Evolutionary conservation across 768 basidiomycete genomes (phyloP).

Genomic region (Trametes elegans): DNA sequence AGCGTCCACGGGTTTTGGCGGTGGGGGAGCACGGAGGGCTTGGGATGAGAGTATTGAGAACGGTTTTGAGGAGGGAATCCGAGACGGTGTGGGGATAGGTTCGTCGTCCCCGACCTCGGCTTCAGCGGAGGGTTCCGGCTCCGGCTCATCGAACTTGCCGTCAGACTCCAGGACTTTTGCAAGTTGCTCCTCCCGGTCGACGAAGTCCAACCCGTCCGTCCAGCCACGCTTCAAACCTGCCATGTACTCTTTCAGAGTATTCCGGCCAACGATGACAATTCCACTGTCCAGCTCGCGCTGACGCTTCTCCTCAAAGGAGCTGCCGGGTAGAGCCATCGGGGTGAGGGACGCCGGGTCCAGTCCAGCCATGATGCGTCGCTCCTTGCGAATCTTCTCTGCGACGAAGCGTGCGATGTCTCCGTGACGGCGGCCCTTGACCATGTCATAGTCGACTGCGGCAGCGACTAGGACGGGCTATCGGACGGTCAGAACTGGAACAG

Average conservation of each 20-base stretch:
- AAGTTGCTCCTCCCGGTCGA: conserved; percentile 72
- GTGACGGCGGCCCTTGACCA: conserved; percentile 75
- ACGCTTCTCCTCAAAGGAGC: conserved; percentile 49
- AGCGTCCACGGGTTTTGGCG: conserved; percentile 21
- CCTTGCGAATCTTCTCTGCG: conserved; percentile 66
- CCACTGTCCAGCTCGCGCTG: conserved; percentile 77
- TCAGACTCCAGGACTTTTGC: conserved; percentile 67
- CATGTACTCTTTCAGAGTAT: conserved; percentile 94
- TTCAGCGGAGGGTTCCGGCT: conserved; percentile 25
- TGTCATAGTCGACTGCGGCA: conserved; percentile 89
- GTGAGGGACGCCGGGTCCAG: conserved; percentile 50
- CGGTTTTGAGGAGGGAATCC: conserved; percentile 34
- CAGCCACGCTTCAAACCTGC: conserved; percentile 83
- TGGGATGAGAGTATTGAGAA: conserved; percentile 27
- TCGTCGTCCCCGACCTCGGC: conserved; percentile 36
- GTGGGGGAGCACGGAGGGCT: conserved; percentile 26
- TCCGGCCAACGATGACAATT: conserved; percentile 80
- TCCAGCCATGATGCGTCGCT: conserved; percentile 66
- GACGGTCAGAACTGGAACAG: conserved; percentile 10
- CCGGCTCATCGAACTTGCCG: conserved; percentile 73
- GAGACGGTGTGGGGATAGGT: conserved; percentile 42
- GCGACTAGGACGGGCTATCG: conserved; percentile 88
- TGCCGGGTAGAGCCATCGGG: conserved; percentile 49
- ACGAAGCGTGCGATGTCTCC: conserved; percentile 83
- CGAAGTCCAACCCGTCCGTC: conserved; percentile 64